Evolutionary conservation across 177 flowering plant species (phyloP), one percentile per base, ranked within the genome.

Genomic region (Telopea speciosissima): DNA sequence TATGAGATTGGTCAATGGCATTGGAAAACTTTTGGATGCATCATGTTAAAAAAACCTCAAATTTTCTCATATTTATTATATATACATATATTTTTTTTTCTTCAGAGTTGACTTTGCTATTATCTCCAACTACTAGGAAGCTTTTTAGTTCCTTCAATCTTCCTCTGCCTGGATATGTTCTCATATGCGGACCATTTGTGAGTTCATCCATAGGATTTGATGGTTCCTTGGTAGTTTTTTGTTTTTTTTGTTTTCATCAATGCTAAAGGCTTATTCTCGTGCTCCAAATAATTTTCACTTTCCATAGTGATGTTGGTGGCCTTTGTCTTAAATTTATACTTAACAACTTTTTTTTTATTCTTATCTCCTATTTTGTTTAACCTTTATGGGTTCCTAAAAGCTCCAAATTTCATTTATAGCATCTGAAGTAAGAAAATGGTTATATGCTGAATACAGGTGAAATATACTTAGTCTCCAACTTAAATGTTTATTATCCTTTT

Each of bases 161-260:
- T 79, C 98, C 97, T 70, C 81, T 90, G 40, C 99, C 98, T 58
- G 99, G 97, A 40, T 97, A 96, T 76, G 81, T 92, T 81, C 86
- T 96, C 44, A 84, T 93, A 49, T 79, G 82, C 80, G 99, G 99
- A 66, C 96, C 99, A 77, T 83, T 92, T 63, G 98, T 94, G 80
- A 85, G 98, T 90, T 70, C 66, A 62, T 72, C 54, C 68, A 52
- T 59, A 64, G 7, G 44, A 28, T 40, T 63, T 60, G 23, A 22
- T 28, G 8, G 8, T 24, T 54, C 61, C 23, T 36, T 16, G 12
- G 19, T 59, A n/a, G 24, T 59, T n/a, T n/a, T n/a, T n/a, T 59
- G 7, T 52, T 52, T 52, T 52, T 52, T 3, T 19, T 52, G 17
- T 52, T 52, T 52, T 0, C 19, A 3, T 52, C 21, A 52, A 14